Base-by-base conservation (phyloP, 306 rosid species). In the Prunus mume region DNA sequence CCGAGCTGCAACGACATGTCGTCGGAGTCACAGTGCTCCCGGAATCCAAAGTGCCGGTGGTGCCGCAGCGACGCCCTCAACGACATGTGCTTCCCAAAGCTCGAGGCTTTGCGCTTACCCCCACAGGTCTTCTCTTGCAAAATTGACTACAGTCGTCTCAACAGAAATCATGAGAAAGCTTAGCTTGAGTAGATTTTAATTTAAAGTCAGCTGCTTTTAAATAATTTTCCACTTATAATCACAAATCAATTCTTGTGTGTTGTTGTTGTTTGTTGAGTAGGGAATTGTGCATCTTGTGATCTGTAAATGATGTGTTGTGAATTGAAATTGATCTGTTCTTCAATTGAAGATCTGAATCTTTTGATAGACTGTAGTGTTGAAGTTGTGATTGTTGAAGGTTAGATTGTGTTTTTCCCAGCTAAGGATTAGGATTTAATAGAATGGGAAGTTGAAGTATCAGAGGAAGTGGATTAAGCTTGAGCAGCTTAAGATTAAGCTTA, bases 61-160 rank as follows among this genome's bases (percentile, higher is more conserved):
- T 95, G 98, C 74, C 83, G 83, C 19, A 92, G 98, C 66, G 81
- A 84, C 15, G 81, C 62, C 46, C 83, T 95, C 54, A 93, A 95
- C 77, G 98, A 92, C 78, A 85, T 85, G 78, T 95, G 98, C 72
- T 95, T 95, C 81, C 43, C 80, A 69, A 87, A 76, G 86, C 43
- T 85, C 15, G 97, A 92, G 76, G 97, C 98, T 14, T 80, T 69
- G 80, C 88, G 98, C 69, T 74, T 95, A 80, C 98, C 98, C 13
- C 77, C 49, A 3, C 83, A 89, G 91, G 93, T 95, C 84, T 95
- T 88, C 76, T 85, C 97, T 57, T 95, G 98, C 76, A 82, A 24
- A 34, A 34, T 45, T 57, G 55, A 56, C 28, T 27, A 60, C 65
- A 24, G 18, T 17, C 65, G 76, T 7, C 61, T 56, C 67, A 58